phyloP scores from a whole-genome alignment of 2,329 filamentous ascomycete species.

The Colletotrichum sp. region DNA sequence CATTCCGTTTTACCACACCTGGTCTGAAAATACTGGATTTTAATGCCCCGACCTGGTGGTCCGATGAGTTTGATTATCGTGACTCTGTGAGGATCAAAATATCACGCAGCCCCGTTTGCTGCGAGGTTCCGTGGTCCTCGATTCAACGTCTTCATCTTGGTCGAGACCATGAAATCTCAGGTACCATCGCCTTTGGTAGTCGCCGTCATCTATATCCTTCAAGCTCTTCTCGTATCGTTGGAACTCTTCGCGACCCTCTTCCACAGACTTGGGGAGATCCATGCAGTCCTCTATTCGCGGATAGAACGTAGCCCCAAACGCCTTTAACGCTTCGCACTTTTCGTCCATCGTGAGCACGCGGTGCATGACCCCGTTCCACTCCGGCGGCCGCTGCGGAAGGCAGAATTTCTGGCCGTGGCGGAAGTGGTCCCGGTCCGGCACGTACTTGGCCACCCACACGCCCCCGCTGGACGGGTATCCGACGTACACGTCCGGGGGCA shows the following conservation, averaged over 20 bases:
- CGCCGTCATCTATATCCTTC: background rate
- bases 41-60: background rate
- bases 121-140: background rate
- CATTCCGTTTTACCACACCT: constrained; percentile 6
- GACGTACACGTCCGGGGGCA: background rate
- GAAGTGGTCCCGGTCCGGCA: background rate
- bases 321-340: background rate
- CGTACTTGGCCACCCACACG: background rate
- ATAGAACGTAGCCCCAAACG: background rate
- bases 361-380: background rate
- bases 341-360: background rate
- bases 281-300: background rate
- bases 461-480: background rate
- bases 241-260: background rate
- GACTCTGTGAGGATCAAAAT: background rate
- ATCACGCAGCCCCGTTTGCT: background rate
- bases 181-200: background rate
- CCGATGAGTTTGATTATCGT: background rate
- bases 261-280: background rate
- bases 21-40: constrained; percentile 16
- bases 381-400: background rate
- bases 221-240: background rate
- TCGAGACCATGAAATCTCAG: background rate
- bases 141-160: background rate
- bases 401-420: background rate